A percentile compares a stretch with the other conserved stretches of the same genome.
phyloP scores from a whole-genome alignment of 192 early-diverging fungal species.

The Funneliformis mosseae region DNA sequence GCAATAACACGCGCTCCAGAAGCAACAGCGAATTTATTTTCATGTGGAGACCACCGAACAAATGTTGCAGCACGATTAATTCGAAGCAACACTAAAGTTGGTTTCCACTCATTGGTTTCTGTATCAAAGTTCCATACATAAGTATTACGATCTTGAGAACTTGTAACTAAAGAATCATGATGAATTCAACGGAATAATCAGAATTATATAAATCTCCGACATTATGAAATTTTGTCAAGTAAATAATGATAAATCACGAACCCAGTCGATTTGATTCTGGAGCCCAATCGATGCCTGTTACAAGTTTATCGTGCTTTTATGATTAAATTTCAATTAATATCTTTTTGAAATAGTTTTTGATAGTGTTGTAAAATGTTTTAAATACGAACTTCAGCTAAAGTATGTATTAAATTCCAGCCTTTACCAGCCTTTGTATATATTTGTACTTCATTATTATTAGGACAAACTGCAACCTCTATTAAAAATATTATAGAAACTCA shows the following conservation, averaged over 20 bases:
- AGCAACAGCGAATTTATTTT: slow-evolving; percentile 98
- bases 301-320: slow-evolving; percentile 88
- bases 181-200: neutral
- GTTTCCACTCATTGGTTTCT: slow-evolving; percentile 71
- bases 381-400: slow-evolving; percentile 68
- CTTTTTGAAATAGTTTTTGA: neutral
- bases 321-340: neutral
- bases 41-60: slow-evolving; percentile 90
- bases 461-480: slow-evolving; percentile 88
- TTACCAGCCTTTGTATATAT: slow-evolving; percentile 73
- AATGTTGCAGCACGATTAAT: slow-evolving; percentile 96
- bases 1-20: slow-evolving; percentile 90
- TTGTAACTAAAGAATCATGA: slow-evolving; percentile 63
- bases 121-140: slow-evolving; percentile 93
- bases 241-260: neutral
- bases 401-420: slow-evolving; percentile 65
- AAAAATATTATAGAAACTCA: neutral
- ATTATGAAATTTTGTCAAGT: neutral
- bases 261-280: slow-evolving; percentile 87
- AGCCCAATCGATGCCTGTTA: slow-evolving; percentile 96
- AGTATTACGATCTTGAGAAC: slow-evolving; percentile 98
- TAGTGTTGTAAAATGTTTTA: neutral
- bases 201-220: neutral
- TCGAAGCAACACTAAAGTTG: slow-evolving; percentile 88
- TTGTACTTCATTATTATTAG: slow-evolving; percentile 87